Evolutionary conservation across 306 rosid genomes (phyloP), one percentile per base, ranked within the genome.

Genomic region (Urtica urens): DNA sequence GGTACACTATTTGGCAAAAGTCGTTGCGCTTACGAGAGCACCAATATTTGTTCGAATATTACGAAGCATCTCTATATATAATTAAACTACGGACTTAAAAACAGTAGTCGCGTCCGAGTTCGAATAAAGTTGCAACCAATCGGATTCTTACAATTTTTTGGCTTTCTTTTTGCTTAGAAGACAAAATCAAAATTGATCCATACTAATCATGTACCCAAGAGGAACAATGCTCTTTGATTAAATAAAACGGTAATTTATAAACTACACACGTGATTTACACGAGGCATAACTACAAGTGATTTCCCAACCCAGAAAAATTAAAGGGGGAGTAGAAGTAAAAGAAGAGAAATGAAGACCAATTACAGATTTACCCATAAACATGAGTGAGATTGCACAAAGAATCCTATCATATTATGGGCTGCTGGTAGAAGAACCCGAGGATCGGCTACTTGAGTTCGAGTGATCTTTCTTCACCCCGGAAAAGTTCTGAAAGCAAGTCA

Each of bases 401-500:
- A 45, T 34, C 16, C 49, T 53, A 18, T 34, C 12, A 23, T 23
- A 10, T 53, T 55, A 80, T 51, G 20, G 45, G 29, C 71, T 57
- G 53, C 78, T 55, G 28, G 59, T 10, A 20, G 75, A 38, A 15
- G 95, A 83, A 12, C 81, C 80, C 17, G 96, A 61, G 0, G 93
- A 75, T 30, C 87, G 45, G n/a, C 76, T 57, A 74, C 78, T 57
- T 29, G 6, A 39, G 49, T 63, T 47, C 4, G 80, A 64, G 48
- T 44, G 67, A 43, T 67, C 76, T 67, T 71, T 80, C 79, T 71
- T 80, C 68, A 87, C 46, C 52, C 77, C 62, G 63, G 93, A 85
- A 65, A 79, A 87, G 60, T 81, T 83, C 59, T 57, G 83, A 57
- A 88, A 88, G 75, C 86, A 83, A 67, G 68, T 77, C 80, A 88